Base-by-base conservation (phyloP, 2,329 filamentous ascomycete genomes). In the Diaporthe helianthi region DNA sequence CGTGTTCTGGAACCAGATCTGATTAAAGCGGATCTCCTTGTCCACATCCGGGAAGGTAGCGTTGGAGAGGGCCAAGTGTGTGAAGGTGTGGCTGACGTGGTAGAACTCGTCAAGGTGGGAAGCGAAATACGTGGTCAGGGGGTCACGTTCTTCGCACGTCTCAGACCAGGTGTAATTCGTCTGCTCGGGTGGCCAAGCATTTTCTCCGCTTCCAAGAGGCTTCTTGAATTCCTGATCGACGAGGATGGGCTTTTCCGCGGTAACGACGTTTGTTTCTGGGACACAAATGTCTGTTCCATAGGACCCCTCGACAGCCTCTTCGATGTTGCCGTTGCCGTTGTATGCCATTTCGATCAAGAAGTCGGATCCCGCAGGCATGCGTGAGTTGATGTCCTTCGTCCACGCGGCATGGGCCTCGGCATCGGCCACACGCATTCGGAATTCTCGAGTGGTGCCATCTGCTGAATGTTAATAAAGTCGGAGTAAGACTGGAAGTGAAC, bases 171-270 rank as follows among this genome's bases (percentile, higher is more conserved):
- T 46, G 7, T 60, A 60, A 9, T 26, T 31, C 3, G 38, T 46
- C 38, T 31, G 38, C 55, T 60, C 55, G 24, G 55, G 55, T 1
- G 55, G 55, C 55, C 55, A 60, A 10, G 55, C 55, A 10, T 60
- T 38, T 12, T 60, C 55, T 17, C 55, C 55, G 12, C 38, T 31
- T 1, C 55, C 55, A 9, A 60, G 1, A 22, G 55, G 55, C 38
- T 60, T 60, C 36, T 60, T 60, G 38, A 60, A 60, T 22, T 60
- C 55, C 38, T 60, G 55, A 8, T 60, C 38, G 8, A 60, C 55
- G 4, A 60, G 38, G 2, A 60, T 9, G 6, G 55, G 55, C 38
- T 60, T 60, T 8, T 17, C n/a, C 13, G 38, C 38, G 17, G 55
- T 60, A 24, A 60, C 31, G 26, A 60, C 55, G 19, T 22, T 22